A percentile compares a stretch with the other conserved stretches of the same genome.
phyloP scores from a whole-genome alignment of 305 asterid genomes.

The Fraxinus platypoda region DNA sequence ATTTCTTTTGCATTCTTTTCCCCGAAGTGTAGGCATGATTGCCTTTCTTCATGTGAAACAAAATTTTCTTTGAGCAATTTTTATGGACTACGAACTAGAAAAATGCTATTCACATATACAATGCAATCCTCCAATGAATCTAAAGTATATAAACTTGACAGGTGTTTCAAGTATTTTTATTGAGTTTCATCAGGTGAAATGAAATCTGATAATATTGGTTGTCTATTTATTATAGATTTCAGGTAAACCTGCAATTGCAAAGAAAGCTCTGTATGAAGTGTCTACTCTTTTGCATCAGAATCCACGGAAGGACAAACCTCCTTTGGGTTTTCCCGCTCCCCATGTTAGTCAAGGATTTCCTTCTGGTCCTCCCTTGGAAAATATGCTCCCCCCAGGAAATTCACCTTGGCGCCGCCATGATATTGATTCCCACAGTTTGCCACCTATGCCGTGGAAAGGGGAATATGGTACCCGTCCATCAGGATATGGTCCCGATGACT shows the following conservation, averaged over 20 bases:
- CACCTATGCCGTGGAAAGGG: constrained; percentile 41
- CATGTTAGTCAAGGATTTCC: constrained; percentile 44
- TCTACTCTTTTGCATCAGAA: constrained; percentile 75
- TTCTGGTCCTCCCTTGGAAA: constrained; percentile 52
- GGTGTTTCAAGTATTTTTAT: constrained; percentile 16
- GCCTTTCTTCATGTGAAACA: constrained; percentile 11
- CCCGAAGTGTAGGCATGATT: constrained; percentile 7
- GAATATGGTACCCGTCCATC: constrained; percentile 50
- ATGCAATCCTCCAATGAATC: constrained; percentile 2
- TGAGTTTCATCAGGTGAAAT: constrained; percentile 12
- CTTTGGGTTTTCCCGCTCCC: constrained; percentile 40
- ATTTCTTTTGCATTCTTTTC: constrained; percentile 17
- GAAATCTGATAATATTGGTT: constrained; percentile 30
- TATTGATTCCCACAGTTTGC: constrained; percentile 41
- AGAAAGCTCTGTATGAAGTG: constrained; percentile 64
- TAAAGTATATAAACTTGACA: neutral
- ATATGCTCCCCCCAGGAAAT: constrained; percentile 49
- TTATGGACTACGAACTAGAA: neutral
- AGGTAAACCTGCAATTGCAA: constrained; percentile 60
- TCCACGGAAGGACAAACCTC: constrained; percentile 69
- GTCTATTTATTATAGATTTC: constrained; percentile 50
- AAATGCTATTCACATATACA: neutral
- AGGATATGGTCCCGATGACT: constrained; percentile 40
- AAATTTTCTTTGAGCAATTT: constrained; percentile 6
- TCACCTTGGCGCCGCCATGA: constrained; percentile 46